Percentiles rank a stretch among this genome's conserved stretches.
Evolutionary conservation across 306 rosid genomes (phyloP).

Genomic region (Cucumis hystrix): DNA sequence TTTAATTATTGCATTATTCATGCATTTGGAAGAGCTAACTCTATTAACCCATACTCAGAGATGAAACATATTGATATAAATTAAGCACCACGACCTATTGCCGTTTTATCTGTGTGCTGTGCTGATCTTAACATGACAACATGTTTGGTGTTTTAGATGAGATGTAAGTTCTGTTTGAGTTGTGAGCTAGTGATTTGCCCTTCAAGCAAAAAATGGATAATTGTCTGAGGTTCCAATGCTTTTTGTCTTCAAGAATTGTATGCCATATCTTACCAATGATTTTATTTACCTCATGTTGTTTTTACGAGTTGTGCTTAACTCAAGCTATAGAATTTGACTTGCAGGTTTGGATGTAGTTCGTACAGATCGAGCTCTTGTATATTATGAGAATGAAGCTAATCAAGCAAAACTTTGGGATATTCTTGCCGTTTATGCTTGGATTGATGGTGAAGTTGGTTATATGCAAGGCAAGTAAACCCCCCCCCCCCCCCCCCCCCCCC

Average conservation of each 20-base stretch:
- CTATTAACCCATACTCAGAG: background rate
- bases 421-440: constrained; percentile 79
- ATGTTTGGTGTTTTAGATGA: background rate
- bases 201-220: background rate
- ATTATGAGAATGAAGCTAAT: constrained; percentile 68
- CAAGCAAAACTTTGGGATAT: constrained; percentile 89
- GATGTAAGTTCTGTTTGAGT: background rate
- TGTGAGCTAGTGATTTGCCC: background rate
- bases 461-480: constrained; percentile 45
- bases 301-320: constrained; percentile 5
- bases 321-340: constrained; percentile 22
- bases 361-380: constrained; percentile 74
- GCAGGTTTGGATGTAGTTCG: constrained; percentile 85
- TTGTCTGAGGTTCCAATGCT: background rate
- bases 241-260: background rate
- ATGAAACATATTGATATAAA: background rate
- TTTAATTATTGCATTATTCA: background rate
- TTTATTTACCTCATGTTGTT: background rate
- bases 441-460: constrained; percentile 79
- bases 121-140: background rate
- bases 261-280: background rate
- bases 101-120: background rate
- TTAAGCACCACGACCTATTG: background rate
- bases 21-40: background rate
- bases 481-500: no score